phyloP scores from a whole-genome alignment of 495 filamentous ascomycete species.

The Aspergillus panamensis region DNA sequence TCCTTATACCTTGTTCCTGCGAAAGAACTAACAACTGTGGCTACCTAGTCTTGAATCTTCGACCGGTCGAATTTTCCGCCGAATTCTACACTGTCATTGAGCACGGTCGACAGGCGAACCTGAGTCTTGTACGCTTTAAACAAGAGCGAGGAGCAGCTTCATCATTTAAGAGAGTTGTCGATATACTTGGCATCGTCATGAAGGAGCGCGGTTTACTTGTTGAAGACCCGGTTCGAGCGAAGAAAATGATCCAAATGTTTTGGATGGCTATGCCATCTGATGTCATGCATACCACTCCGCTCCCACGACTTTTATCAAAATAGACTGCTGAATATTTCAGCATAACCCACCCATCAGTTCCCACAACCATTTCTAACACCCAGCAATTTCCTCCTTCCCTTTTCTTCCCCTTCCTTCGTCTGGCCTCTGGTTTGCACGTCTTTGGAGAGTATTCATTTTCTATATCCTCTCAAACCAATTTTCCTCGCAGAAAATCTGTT shows the following conservation, averaged over 20 bases:
- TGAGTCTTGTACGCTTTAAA: constrained; percentile 78
- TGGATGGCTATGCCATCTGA: constrained; percentile 31
- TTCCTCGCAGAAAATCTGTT: not conserved
- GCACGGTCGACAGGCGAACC: constrained; percentile 61
- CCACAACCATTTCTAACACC: not conserved
- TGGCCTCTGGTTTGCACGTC: too few species aligned
- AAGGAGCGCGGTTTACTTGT: constrained; percentile 58
- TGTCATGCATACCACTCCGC: too few species aligned
- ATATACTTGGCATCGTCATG: constrained; percentile 62
- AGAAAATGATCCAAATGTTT: constrained; percentile 54
- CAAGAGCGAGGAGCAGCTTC: constrained; percentile 84
- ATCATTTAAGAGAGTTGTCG: constrained; percentile 80
- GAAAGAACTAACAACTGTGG: not conserved
- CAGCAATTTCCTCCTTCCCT: not conserved
- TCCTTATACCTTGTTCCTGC: not conserved
- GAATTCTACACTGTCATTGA: constrained; percentile 85
- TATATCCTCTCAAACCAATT: not conserved
- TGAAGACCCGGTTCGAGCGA: constrained; percentile 56
- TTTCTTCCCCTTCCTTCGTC: not conserved
- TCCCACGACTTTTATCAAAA: too few species aligned
- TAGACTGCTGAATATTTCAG: too few species aligned
- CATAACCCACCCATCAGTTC: not conserved
- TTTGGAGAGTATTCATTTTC: not conserved
- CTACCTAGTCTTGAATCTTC: constrained; percentile 63
- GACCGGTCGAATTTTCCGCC: constrained; percentile 72